Base-by-base conservation (phyloP, 495 filamentous ascomycete species). In the Staphylotrichum tortipilum region DNA sequence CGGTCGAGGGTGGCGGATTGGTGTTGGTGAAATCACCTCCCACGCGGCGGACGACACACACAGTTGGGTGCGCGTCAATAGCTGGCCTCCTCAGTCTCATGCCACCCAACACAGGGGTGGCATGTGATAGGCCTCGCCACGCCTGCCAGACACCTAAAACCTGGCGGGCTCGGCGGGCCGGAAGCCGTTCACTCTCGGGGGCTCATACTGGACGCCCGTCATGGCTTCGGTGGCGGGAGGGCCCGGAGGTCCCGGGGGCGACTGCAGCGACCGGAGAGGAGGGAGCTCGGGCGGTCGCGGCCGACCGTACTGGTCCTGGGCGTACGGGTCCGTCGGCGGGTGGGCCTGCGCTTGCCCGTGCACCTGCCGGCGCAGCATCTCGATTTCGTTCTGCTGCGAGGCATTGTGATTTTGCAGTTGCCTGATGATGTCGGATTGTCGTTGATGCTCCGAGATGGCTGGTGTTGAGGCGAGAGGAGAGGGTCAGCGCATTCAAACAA, bases 371-470 rank as follows among this genome's bases (percentile, higher is more conserved):
- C 67, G 61, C 52, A 78, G 47, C 28, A 63, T 55, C 5, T 81
- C 77, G 6, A 72, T 61, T 48, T 79, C 75, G 26, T 59, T 51
- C 14, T 66, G 57, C 7, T 62, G 51, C n/a, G 58, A 63, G 18
- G 61, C 57, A 47, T 58, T 65, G 48, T 65, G 68, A 22, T 23
- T 52, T 19, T 66, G 64, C 39, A 68, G 57, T 36, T 49, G 62
- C 31, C 65, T 61, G 47, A 72, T 68, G 9, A 59, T 44, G 12
- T 73, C 65, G 24, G 50, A 47, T 49, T 74, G 69, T 18, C 71
- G 68, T 38, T 72, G 63, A 57, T 79, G 82, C 54, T 81, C 75
- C 24, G 68, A 59, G 22, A 78, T 78, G n/a, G 77, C 77, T 80
- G 45, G 26, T 17, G 14, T 7, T 6, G n/a, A n/a, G n/a, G n/a